Evolutionary conservation across 805 yeast species (phyloP), one percentile per base, ranked within the genome.

Genomic region (Barnettozyma sucrosica): DNA sequence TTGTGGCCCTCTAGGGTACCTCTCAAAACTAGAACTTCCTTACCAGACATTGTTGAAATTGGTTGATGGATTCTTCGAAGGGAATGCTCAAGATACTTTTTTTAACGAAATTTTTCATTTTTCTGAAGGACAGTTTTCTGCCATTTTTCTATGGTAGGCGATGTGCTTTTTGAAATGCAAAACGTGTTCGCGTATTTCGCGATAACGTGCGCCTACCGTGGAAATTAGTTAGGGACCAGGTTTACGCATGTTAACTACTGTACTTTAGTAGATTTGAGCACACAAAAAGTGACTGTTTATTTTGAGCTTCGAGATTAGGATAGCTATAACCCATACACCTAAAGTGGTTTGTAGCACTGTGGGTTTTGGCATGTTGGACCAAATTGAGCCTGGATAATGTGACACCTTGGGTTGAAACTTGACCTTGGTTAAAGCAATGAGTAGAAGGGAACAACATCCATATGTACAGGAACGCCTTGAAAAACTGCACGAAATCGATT

Each of bases 1-100:
- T 80, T 81, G 83, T 83, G 89, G 69, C 89, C 97, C 80, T 92
- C 97, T 74, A 93, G 85, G 83, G 98, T 88, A 75, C 98, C 99
- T 85, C 98, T 90, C 75, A 93, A 87, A 76, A 92, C 97, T 80
- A 92, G 83, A 83, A 90, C 95, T 87, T 90, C 97, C 76, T 80
- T 84, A 68, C 79, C 80, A 75, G 89, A 78, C 90, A 85, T 85
- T 64, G 54, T 67, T 38, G 48, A 49, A 41, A 50, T 24, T 38
- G 37, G 36, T 43, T 39, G 44, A 44, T 40, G 34, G 32, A 16
- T 24, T 21, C 32, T 13, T 36, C 23, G 16, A 41, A 30, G 7
- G 13, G 33, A 25, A 25, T 25, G 14, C 21, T 16, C 13, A 34
- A 33, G 18, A n/a, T 18, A 26, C 25, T 23, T 14, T 34, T 44